Conservation (phyloP, 306 rosid genomes). For the Lathyrus oleraceus region DNA sequence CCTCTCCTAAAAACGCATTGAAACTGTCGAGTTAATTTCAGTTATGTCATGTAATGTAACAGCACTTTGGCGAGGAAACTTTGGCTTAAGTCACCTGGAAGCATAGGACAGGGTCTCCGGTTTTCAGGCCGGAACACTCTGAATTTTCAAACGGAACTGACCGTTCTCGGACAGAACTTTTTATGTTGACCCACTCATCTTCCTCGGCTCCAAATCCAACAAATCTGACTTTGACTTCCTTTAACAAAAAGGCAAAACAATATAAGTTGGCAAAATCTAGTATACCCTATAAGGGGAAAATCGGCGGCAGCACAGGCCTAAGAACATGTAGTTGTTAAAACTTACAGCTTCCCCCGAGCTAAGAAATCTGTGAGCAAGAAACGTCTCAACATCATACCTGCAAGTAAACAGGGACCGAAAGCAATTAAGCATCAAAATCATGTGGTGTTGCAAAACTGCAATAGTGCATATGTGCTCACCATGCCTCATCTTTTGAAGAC, state of each 20-base stretch:
- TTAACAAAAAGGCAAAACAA: conserved; percentile 59
- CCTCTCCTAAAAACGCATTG: conserved; percentile 61
- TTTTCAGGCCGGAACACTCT: conserved; percentile 70
- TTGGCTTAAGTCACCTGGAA: conserved; percentile 64
- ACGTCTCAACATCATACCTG: conserved; percentile 92
- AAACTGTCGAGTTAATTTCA: conserved; percentile 29
- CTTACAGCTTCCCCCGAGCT: conserved; percentile 88
- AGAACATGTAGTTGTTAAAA: conserved; percentile 26
- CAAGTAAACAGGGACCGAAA: conserved; percentile 16
- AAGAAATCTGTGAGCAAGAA: conserved; percentile 67
- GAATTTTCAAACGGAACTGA: conserved; percentile 74
- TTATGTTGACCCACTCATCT: conserved; percentile 86
- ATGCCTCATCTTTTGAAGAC: conserved; percentile 93
- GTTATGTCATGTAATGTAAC: background rate
- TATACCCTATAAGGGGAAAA: background rate
- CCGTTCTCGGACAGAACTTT: conserved; percentile 72
- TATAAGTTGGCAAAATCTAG: conserved; percentile 38
- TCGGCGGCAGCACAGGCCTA: conserved; percentile 19
- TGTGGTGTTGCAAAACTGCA: background rate
- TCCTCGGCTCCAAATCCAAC: conserved; percentile 90
- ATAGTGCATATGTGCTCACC: conserved; percentile 51
- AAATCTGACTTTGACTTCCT: conserved; percentile 95
- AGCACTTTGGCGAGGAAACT: background rate
- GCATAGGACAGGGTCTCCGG: conserved; percentile 81
- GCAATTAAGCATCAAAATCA: conserved; percentile 2